Conservation (phyloP, 306 rosid genomes). For the Corylus avellana region DNA sequence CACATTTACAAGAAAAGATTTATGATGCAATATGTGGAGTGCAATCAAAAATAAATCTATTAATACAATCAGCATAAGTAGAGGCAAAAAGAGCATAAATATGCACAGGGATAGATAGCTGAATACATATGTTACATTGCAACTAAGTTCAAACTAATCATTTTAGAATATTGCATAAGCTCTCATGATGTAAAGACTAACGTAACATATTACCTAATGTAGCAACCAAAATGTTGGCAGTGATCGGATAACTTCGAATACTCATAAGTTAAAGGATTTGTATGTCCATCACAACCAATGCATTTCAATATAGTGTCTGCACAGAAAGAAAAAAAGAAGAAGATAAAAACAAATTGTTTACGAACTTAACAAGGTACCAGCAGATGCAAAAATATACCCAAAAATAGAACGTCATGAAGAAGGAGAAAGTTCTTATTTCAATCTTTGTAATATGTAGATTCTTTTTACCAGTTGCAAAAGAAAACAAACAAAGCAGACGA, state of each 20-base stretch:
- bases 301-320: slow-evolving; percentile 54
- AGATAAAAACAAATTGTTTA: not conserved
- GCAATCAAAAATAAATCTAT: not conserved
- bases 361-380: not conserved
- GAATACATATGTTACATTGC: not conserved
- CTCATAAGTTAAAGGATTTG: slow-evolving; percentile 32
- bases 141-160: not conserved
- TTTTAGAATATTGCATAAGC: not conserved
- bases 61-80: not conserved
- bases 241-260: slow-evolving; percentile 62
- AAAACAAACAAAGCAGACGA: not conserved
- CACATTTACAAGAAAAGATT: not conserved
- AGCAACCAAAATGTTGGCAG: slow-evolving; percentile 62
- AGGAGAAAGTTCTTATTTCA: not conserved
- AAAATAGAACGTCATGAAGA: not conserved
- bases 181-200: not conserved
- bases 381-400: not conserved
- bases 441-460: not conserved
- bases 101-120: not conserved
- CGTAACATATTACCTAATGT: slow-evolving; percentile 53
- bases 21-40: not conserved
- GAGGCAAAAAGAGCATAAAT: not conserved
- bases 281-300: slow-evolving; percentile 48
- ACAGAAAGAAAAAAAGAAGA: slow-evolving; percentile 10
- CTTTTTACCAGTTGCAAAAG: not conserved